Conservation (phyloP, 78 protist genomes). For the Pelomyxa schiedti region DNA sequence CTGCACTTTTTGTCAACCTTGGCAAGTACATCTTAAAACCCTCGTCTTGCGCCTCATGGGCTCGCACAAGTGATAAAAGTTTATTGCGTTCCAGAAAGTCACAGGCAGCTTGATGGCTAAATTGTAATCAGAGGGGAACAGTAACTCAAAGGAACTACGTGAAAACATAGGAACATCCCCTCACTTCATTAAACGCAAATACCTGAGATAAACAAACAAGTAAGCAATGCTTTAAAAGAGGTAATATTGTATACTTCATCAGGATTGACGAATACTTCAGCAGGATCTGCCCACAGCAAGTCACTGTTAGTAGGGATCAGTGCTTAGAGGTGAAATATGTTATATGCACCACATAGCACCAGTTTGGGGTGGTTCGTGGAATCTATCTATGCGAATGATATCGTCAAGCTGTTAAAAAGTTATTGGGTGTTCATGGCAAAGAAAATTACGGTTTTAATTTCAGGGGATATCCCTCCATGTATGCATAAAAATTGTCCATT, state of each 20-base stretch:
- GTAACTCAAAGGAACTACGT: not conserved
- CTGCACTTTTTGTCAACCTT: too few relatives aligned
- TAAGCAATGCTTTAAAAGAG: not conserved
- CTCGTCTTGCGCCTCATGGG: too few relatives aligned
- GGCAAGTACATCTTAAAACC: constrained; percentile 72
- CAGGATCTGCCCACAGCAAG: constrained; percentile 96
- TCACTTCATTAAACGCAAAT: constrained; percentile 67
- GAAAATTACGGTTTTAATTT: constrained; percentile 54
- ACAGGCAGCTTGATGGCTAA: constrained; percentile 69
- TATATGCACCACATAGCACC: constrained; percentile 81
- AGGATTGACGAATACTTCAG: constrained; percentile 60
- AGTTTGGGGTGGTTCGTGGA: constrained; percentile 84
- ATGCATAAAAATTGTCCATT: constrained; percentile 83
- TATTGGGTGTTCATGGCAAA: too few relatives aligned
- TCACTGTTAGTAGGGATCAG: too few relatives aligned
- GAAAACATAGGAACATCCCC: constrained; percentile 91
- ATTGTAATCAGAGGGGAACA: not conserved
- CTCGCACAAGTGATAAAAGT: constrained; percentile 87
- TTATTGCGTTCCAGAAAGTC: constrained; percentile 79
- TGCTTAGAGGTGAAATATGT: not conserved
- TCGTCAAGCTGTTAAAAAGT: constrained; percentile 42
- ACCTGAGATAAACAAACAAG: not conserved
- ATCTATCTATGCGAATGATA: constrained; percentile 77
- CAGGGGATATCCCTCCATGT: constrained; percentile 97
- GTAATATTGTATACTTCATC: not conserved